These are phyloP conservation scores for Emergomyces pasteurianus DNA, from an alignment of 2,329 filamentous ascomycete species.

Conservation along the genomic window DNA sequence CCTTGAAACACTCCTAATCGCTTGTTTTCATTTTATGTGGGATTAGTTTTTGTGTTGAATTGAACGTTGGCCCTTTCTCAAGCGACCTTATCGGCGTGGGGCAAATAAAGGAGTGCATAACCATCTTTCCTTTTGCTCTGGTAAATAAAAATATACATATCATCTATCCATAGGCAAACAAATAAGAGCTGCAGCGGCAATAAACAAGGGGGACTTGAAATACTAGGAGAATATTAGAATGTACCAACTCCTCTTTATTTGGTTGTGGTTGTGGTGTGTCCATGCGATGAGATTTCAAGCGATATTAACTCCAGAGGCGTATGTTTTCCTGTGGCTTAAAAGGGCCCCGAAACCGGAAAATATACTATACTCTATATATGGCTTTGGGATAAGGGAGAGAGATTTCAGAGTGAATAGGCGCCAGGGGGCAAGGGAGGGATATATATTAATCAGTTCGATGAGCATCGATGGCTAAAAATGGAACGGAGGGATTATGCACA, in stretches of 20 bases:
- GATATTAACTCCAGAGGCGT: background rate
- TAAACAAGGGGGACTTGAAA: too few relatives aligned
- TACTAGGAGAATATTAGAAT: too few relatives aligned
- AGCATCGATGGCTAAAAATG: background rate
- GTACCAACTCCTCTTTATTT: background rate
- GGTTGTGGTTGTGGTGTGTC: background rate
- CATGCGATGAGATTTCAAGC: background rate
- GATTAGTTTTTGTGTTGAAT: background rate
- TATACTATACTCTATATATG: background rate
- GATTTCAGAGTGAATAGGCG: background rate
- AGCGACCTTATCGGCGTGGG: background rate
- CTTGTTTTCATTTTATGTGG: background rate
- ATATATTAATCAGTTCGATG: background rate
- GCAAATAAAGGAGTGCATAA: background rate
- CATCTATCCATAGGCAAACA: too few relatives aligned
- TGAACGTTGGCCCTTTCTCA: background rate
- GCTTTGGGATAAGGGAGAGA: background rate
- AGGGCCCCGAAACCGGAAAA: background rate
- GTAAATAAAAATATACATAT: too few relatives aligned
- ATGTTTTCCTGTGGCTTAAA: background rate
- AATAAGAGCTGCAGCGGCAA: too few relatives aligned
- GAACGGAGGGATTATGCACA: background rate
- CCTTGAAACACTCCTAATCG: background rate
- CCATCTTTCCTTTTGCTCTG: background rate
- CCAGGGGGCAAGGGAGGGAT: background rate